Base-by-base conservation (phyloP, 2,329 filamentous ascomycete genomes). In the Fusarium sp. region DNA sequence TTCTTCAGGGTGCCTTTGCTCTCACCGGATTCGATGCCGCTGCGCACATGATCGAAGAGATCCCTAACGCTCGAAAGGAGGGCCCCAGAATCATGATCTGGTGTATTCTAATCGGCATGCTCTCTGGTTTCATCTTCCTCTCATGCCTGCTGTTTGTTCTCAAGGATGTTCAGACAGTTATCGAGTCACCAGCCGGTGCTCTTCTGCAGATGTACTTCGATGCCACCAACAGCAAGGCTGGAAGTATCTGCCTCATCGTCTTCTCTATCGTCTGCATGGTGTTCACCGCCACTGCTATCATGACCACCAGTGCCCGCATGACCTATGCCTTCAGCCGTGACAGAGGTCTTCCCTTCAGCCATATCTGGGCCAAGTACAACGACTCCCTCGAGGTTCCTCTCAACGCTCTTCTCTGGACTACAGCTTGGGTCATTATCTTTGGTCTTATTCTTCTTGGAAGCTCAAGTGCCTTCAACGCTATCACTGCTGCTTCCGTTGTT, bases 401-500 rank as follows among this genome's bases (percentile, higher is more conserved):
- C 9, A 92, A 94, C 72, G 87, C 92, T 0, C 82, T 94, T 7
- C 82, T 90, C 28, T 86, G 92, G 75, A 91, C 90, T 5, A 84
- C 88, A 0, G 82, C 81, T 22, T 86, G 91, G 72, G 90, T 93
- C 8, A 86, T 93, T 61, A 83, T 93, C 26, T 92, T 94, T 62
- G 92, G 92, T 1, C 85, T 88, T 66, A 91, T 94, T 75, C 91
- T 93, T 78, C 85, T 94, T 12, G 92, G 91, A 20, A 92, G 90
- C 5, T 85, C 81, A 28, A 82, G 87, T 73, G 91, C 92, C 0
- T 93, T 94, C 80, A 93, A 92, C 55, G 92, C 92, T 22, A 92
- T 94, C 70, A 88, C 92, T 2, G 90, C 91, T 0, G 90, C 92
- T 0, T 92, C 91, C 0, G 93, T 95, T 1, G 92, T 95, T 39